Percentiles rank a stretch among this genome's conserved stretches.
Evolutionary conservation across 371 early-diverging fungal genomes (phyloP).

Genomic region (Aphelidium insulamus): DNA sequence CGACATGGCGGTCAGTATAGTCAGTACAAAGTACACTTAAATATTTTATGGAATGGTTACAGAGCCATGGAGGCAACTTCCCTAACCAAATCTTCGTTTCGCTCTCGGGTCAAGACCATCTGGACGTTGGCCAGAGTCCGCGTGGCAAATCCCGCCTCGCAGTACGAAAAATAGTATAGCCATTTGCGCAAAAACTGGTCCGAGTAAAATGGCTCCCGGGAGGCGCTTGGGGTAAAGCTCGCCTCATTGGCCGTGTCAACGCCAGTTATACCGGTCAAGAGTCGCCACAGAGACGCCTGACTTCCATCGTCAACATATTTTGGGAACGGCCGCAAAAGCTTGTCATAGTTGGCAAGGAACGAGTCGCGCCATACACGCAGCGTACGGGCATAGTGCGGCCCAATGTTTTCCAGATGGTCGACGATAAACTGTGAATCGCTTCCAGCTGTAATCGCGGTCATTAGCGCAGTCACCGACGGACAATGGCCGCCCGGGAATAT

Average conservation of each 20-base stretch:
- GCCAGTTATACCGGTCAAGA: not conserved
- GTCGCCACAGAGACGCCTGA: not conserved
- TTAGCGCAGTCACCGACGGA: constrained; percentile 29
- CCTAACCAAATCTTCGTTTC: constrained; percentile 8
- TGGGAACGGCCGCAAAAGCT: constrained; percentile 5
- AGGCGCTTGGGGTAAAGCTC: constrained; percentile 2
- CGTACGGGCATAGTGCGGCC: constrained; percentile 39
- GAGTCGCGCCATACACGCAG: constrained; percentile 32
- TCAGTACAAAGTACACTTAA: no score
- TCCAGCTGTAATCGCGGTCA: constrained; percentile 20
- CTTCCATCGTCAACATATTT: constrained; percentile 6
- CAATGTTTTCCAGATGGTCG: constrained; percentile 27
- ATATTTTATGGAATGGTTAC: no score
- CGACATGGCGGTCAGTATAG: no score
- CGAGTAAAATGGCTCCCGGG: constrained; percentile 10
- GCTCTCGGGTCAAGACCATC: constrained; percentile 16
- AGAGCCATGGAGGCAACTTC: no score
- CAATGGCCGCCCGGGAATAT: constrained; percentile 49
- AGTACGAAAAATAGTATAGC: constrained; percentile 39
- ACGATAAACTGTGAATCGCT: constrained; percentile 22
- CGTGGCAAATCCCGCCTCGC: constrained; percentile 39
- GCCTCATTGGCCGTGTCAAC: not conserved
- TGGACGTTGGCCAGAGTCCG: constrained; percentile 31
- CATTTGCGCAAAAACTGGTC: constrained; percentile 25
- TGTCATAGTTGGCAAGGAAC: constrained; percentile 21